These are phyloP conservation scores for Ceratobasidium sp. DNA, from an alignment of 1,284 basidiomycete species.

Conservation along the genomic window DNA sequence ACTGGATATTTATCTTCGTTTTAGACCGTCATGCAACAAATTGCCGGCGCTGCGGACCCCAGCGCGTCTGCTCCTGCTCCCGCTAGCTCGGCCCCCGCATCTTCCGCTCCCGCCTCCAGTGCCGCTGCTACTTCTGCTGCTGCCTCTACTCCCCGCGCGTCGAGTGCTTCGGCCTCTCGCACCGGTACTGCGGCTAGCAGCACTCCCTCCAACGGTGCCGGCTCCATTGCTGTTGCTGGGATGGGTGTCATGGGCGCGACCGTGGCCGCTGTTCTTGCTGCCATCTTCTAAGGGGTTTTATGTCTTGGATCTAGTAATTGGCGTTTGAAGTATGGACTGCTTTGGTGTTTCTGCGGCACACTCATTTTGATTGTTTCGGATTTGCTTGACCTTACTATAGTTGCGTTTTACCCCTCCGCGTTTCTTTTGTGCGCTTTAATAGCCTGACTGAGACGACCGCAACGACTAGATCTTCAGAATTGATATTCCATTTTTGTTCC, in stretches of 20 bases:
- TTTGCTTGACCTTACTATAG: slow-evolving; percentile 35
- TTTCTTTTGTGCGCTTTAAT: slow-evolving; percentile 18
- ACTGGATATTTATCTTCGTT: neutral
- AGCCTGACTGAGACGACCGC: slow-evolving; percentile 35
- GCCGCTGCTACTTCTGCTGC: neutral
- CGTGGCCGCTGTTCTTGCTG: slow-evolving; percentile 30
- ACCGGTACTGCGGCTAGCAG: slow-evolving; percentile 20
- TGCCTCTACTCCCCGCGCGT: neutral
- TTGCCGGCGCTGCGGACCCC: slow-evolving; percentile 46
- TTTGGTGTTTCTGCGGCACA: slow-evolving; percentile 3
- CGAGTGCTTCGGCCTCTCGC: neutral
- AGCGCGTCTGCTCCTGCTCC: slow-evolving; percentile 9
- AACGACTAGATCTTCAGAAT: slow-evolving; percentile 20
- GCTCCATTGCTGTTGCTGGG: slow-evolving; percentile 21
- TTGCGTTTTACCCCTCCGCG: slow-evolving; percentile 16
- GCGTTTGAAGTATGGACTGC: slow-evolving; percentile 22
- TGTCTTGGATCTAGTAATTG: neutral
- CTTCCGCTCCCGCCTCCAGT: slow-evolving; percentile 14
- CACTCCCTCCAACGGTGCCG: slow-evolving; percentile 50
- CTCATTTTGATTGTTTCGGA: slow-evolving; percentile 39
- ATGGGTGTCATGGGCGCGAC: slow-evolving; percentile 39
- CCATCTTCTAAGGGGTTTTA: slow-evolving; percentile 21
- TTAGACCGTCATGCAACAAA: slow-evolving; percentile 48
- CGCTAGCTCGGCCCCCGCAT: neutral
- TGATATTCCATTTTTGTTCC: slow-evolving; percentile 1